Conservation (phyloP, 2,329 filamentous ascomycete species). For the Nemania abortiva region DNA sequence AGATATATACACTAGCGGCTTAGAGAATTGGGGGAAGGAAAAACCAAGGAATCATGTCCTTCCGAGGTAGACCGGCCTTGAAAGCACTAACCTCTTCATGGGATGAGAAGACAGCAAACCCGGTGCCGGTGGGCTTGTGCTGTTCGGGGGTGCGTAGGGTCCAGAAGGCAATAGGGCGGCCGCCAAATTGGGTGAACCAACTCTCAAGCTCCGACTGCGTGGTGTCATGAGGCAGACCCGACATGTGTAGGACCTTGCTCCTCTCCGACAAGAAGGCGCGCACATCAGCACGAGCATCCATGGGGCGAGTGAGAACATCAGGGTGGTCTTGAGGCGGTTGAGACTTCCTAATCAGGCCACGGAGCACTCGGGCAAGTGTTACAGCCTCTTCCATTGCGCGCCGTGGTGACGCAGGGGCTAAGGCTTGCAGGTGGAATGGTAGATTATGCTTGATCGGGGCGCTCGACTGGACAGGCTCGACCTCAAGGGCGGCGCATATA, state of each 20-base stretch:
- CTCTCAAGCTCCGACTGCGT: slow-evolving; percentile 98
- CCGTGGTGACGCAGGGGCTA: slow-evolving; percentile 93
- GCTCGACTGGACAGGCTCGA: slow-evolving; percentile 96
- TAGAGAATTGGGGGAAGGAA: neutral
- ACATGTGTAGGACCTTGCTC: slow-evolving; percentile 98
- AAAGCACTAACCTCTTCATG: slow-evolving; percentile 89
- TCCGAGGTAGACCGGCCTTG: neutral
- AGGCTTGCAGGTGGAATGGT: slow-evolving; percentile 95
- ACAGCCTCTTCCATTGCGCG: slow-evolving; percentile 98
- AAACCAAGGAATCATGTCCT: neutral
- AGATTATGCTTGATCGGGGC: slow-evolving; percentile 99
- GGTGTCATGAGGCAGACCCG: slow-evolving; percentile 95
- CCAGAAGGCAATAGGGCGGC: slow-evolving; percentile 98
- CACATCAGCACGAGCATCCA: slow-evolving; percentile 97
- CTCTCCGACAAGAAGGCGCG: slow-evolving; percentile 95
- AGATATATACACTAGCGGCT: neutral
- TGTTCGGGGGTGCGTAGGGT: slow-evolving; percentile 97
- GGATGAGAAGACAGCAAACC: slow-evolving; percentile 98
- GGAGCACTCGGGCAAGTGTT: slow-evolving; percentile 90
- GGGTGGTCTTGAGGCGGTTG: slow-evolving; percentile 93
- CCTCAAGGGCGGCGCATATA: slow-evolving; percentile 97
- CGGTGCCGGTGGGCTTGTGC: slow-evolving; percentile 98
- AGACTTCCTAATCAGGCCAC: slow-evolving; percentile 94
- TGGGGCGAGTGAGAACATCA: slow-evolving; percentile 92
- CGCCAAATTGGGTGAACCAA: slow-evolving; percentile 99